These are phyloP conservation scores for Ampelomyces quisqualis DNA, from an alignment of 2,329 filamentous ascomycete genomes.

Conservation along the genomic window DNA sequence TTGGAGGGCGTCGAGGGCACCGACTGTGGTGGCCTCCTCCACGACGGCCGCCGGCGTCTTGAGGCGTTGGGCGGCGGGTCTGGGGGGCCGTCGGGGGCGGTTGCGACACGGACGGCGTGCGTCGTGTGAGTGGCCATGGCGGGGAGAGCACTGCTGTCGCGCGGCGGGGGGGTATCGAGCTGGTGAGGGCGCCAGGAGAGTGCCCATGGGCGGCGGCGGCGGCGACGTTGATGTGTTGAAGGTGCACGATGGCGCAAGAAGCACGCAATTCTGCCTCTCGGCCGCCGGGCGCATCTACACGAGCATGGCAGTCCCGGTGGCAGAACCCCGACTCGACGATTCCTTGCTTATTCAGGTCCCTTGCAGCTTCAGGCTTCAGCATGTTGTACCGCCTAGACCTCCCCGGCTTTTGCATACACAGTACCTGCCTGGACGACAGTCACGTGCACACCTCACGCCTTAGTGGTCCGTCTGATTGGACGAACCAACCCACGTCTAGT, in stretches of 20 bases:
- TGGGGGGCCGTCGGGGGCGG: conserved; percentile 20
- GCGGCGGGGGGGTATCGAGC: background rate
- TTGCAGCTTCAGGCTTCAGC: too few species aligned
- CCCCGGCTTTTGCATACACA: background rate
- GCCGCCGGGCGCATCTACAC: too few species aligned
- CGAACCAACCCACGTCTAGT: too few species aligned
- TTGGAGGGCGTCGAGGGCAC: conserved; percentile 5
- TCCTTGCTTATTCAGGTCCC: too few species aligned
- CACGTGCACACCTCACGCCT: too few species aligned
- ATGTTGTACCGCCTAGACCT: background rate
- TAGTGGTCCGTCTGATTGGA: too few species aligned
- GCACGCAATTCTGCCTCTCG: too few species aligned
- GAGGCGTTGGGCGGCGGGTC: conserved; percentile 14
- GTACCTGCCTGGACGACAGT: background rate
- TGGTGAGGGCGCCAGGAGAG: background rate
- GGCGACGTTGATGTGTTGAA: too few species aligned
- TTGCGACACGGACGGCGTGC: conserved; percentile 31
- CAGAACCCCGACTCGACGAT: too few species aligned
- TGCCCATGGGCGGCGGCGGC: too few species aligned
- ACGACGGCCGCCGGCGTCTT: conserved; percentile 31
- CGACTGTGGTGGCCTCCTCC: conserved; percentile 29
- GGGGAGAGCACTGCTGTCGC: background rate
- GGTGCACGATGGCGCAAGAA: too few species aligned
- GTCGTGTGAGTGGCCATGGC: conserved; percentile 1
- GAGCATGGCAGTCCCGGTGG: too few species aligned